Percentiles rank a stretch among this genome's conserved stretches.
Evolutionary conservation across 805 yeast species (phyloP).

Genomic region (Ogataea polymorpha): DNA sequence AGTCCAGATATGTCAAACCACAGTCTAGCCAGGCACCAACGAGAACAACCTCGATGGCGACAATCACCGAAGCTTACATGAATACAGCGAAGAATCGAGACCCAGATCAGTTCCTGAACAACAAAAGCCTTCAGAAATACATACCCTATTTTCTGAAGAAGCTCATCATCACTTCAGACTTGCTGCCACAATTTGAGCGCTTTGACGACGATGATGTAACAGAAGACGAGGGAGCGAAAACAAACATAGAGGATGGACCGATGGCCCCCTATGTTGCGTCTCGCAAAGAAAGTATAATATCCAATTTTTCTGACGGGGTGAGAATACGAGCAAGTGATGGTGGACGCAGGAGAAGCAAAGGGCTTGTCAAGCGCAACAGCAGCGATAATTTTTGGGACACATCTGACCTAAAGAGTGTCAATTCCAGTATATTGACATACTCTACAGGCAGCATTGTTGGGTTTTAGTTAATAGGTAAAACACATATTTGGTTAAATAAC

Average conservation of each 20-base stretch:
- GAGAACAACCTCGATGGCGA: constrained; percentile 11
- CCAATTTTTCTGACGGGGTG: constrained; percentile 10
- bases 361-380: constrained; percentile 3
- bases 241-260: constrained; percentile 11
- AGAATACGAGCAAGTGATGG: constrained; percentile 1
- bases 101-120: constrained; percentile 25
- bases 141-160: constrained; percentile 31
- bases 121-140: constrained; percentile 29
- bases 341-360: constrained; percentile 1
- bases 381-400: constrained; percentile 25
- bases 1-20: constrained; percentile 1
- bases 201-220: constrained; percentile 8
- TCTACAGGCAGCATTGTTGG: constrained; percentile 29
- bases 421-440: constrained; percentile 25
- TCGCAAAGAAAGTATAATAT: constrained; percentile 19
- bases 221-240: constrained; percentile 4
- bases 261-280: constrained; percentile 1
- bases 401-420: constrained; percentile 21
- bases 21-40: constrained; percentile 8
- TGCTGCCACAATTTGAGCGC: constrained; percentile 19
- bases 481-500: not conserved
- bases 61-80: constrained; percentile 8
- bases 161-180: constrained; percentile 26
- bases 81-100: constrained; percentile 1
- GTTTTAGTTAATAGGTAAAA: constrained; percentile 12